Evolutionary conservation across 225 moss, liverwort and hornwort genomes (phyloP).

Genomic region (Straminergon stramineum): DNA sequence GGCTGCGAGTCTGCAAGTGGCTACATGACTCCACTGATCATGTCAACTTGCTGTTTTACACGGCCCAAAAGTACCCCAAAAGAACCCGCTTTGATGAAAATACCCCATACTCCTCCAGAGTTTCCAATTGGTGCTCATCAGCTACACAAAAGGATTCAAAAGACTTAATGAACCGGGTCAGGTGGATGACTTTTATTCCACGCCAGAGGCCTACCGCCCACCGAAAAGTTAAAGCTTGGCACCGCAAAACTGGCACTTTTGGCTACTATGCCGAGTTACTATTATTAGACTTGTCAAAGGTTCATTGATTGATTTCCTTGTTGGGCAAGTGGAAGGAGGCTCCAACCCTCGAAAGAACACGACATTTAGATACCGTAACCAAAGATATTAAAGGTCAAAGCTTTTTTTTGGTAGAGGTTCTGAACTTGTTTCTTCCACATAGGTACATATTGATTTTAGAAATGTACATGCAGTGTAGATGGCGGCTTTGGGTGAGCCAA

Average conservation of each 20-base stretch:
- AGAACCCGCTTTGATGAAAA: too few species aligned
- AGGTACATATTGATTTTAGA: background rate
- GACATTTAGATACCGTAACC: too few species aligned
- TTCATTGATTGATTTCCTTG: background rate
- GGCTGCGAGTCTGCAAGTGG: background rate
- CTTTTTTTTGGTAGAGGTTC: too few species aligned
- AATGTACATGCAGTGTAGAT: background rate
- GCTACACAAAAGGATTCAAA: background rate
- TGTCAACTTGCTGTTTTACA: background rate
- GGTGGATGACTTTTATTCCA: background rate
- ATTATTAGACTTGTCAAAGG: background rate
- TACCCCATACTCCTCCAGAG: background rate
- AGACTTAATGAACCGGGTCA: too few species aligned
- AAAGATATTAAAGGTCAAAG: background rate
- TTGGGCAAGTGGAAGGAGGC: background rate
- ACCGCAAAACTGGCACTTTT: background rate
- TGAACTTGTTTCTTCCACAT: fast-evolving
- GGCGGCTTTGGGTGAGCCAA: background rate
- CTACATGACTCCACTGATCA: background rate
- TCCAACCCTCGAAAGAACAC: fast-evolving
- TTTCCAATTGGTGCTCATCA: background rate
- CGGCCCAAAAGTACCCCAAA: background rate
- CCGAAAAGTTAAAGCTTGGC: background rate
- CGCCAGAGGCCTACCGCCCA: background rate
- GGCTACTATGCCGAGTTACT: too few species aligned